phyloP scores from a whole-genome alignment of 768 basidiomycete species.

The Lentinus tigrinus region DNA sequence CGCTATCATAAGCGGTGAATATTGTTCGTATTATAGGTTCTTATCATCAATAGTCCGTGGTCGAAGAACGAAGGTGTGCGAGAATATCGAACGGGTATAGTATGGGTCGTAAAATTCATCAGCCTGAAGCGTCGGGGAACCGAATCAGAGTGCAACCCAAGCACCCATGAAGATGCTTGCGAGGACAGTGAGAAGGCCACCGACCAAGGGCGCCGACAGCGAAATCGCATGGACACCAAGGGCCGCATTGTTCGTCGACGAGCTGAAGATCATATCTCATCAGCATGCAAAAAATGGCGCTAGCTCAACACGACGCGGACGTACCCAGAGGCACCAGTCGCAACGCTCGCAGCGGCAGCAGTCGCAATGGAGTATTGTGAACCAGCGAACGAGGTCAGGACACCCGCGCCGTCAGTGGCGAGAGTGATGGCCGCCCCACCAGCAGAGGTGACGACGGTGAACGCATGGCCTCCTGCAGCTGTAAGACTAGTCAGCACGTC shows the following conservation, averaged over 20 bases:
- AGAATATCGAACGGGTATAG: too few species aligned
- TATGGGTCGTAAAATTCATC: too few species aligned
- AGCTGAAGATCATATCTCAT: background rate
- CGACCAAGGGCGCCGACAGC: constrained; percentile 28
- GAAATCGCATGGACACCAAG: constrained; percentile 17
- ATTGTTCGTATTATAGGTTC: background rate
- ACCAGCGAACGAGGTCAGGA: constrained; percentile 52
- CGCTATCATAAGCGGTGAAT: background rate
- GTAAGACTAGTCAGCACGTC: background rate
- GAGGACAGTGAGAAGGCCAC: constrained; percentile 29
- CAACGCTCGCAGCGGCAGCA: constrained; percentile 32
- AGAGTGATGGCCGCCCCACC: constrained; percentile 64
- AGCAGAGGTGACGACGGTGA: constrained; percentile 55
- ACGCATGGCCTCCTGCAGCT: constrained; percentile 55
- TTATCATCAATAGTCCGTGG: too few species aligned
- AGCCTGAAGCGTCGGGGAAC: background rate
- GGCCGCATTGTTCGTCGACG: constrained; percentile 17
- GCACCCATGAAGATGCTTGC: constrained; percentile 39
- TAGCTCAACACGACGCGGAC: background rate
- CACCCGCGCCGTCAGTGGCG: constrained; percentile 40
- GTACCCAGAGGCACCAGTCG: constrained; percentile 19
- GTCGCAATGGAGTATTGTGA: constrained; percentile 53
- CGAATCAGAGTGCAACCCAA: constrained; percentile 32
- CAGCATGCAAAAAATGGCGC: background rate
- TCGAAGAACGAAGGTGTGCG: background rate